Percentiles rank a stretch among this genome's conserved stretches.
Conservation (phyloP, 257 asterid species). For the Jacaranda copaia region DNA sequence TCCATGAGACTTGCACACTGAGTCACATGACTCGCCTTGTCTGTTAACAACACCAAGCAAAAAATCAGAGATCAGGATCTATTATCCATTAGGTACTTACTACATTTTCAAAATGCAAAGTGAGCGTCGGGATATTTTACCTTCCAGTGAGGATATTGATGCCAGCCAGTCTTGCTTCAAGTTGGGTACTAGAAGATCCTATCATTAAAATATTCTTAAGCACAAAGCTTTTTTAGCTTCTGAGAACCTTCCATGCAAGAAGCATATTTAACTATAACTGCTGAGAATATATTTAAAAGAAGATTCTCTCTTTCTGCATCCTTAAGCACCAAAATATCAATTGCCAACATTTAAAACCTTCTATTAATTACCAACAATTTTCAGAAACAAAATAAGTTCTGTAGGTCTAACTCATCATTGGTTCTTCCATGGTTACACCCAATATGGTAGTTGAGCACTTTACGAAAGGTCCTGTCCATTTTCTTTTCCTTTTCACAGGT, state of each 20-base stretch:
- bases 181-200: conserved; percentile 57
- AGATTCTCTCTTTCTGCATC: neutral
- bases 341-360: conserved; percentile 18
- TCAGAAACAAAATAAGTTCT: neutral
- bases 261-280: conserved; percentile 3
- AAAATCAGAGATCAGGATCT: conserved; percentile 34
- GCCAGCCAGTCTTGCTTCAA: conserved; percentile 72
- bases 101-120: conserved; percentile 14
- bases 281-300: conserved; percentile 14
- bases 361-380: conserved; percentile 6
- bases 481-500: neutral
- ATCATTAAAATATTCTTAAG: conserved; percentile 40
- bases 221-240: conserved; percentile 22
- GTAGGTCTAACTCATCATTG: neutral
- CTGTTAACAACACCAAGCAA: conserved; percentile 46
- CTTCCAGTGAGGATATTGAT: conserved; percentile 78
- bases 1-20: conserved; percentile 76
- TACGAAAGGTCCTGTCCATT: too few relatives aligned
- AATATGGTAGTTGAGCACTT: neutral
- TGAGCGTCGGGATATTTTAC: conserved; percentile 40
- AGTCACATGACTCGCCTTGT: conserved; percentile 91
- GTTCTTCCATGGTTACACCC: neutral
- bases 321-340: neutral
- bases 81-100: conserved; percentile 27
- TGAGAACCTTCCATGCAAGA: conserved; percentile 26